Evolutionary conservation across 148 eudicot species (phyloP).

Genomic region (Mesembryanthemum crystallinum): DNA sequence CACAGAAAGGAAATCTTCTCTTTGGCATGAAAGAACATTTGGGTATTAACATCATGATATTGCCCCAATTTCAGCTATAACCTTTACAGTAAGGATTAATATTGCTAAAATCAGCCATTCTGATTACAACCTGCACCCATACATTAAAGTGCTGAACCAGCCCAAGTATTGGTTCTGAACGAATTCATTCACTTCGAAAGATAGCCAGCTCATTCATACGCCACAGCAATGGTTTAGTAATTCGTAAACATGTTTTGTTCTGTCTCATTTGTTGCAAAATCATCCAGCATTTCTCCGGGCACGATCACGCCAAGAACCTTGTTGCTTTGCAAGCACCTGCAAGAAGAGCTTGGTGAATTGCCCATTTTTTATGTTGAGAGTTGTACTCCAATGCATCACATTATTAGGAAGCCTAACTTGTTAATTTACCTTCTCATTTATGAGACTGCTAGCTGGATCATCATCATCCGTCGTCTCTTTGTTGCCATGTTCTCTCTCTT

Average conservation of each 20-base stretch:
- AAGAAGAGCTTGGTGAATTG: not conserved
- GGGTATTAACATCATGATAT: too few species aligned
- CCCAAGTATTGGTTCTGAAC: too few species aligned
- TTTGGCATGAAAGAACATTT: too few species aligned
- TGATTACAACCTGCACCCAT: too few species aligned
- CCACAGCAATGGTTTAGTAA: not conserved
- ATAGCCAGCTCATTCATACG: not conserved
- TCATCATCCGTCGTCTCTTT: conserved; percentile 22
- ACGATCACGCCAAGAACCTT: conserved; percentile 95
- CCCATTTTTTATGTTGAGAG: not conserved
- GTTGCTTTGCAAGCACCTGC: conserved; percentile 65
- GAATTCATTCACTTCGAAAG: too few species aligned
- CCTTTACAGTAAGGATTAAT: too few species aligned
- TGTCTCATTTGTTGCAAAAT: not conserved
- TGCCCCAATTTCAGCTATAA: too few species aligned
- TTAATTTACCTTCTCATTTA: conserved; percentile 61
- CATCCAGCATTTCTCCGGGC: conserved; percentile 49
- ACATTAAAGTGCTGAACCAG: too few species aligned
- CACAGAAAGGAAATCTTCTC: too few species aligned
- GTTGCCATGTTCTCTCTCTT: conserved; percentile 30
- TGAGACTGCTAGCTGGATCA: conserved; percentile 42
- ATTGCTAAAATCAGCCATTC: too few species aligned
- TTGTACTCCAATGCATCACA: not conserved
- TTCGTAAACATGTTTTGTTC: too few species aligned
- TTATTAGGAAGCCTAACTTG: not conserved